Evolutionary conservation across 345 rosid genomes (phyloP).

Genomic region (Citrus mangshanensis): DNA sequence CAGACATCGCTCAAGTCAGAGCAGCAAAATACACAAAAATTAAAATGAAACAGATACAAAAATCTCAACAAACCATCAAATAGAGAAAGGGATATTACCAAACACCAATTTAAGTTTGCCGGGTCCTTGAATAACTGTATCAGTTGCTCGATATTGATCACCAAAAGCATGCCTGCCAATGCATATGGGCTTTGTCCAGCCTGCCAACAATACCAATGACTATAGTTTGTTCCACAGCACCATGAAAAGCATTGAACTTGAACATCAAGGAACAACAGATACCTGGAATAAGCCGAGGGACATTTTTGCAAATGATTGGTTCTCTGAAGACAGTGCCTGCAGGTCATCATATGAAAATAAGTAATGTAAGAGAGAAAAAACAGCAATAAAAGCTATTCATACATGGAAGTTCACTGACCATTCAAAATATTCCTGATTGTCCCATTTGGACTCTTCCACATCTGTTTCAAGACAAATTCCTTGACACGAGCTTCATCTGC

Average conservation of each 20-base stretch:
- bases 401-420: conserved; percentile 42
- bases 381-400: neutral
- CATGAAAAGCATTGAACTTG: neutral
- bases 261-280: conserved; percentile 1
- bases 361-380: conserved; percentile 6
- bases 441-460: conserved; percentile 99
- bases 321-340: conserved; percentile 99
- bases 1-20: neutral
- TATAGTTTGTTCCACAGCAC: conserved; percentile 10
- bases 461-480: conserved; percentile 83
- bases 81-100: conserved; percentile 36
- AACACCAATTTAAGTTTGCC: conserved; percentile 89
- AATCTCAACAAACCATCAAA: conserved; percentile 3
- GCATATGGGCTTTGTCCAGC: conserved; percentile 98
- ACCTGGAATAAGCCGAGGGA: conserved; percentile 89
- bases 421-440: conserved; percentile 94
- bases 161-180: conserved; percentile 99
- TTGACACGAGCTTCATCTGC: conserved; percentile 90
- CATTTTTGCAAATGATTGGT: conserved; percentile 91
- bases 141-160: conserved; percentile 96
- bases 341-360: neutral
- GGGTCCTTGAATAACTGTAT: conserved; percentile 81
- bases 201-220: conserved; percentile 30
- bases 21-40: neutral
- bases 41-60: neutral